A percentile compares a stretch with the other conserved stretches of the same genome.
Evolutionary conservation across 805 yeast genomes (phyloP).

Genomic region (Kuraishia borneana): DNA sequence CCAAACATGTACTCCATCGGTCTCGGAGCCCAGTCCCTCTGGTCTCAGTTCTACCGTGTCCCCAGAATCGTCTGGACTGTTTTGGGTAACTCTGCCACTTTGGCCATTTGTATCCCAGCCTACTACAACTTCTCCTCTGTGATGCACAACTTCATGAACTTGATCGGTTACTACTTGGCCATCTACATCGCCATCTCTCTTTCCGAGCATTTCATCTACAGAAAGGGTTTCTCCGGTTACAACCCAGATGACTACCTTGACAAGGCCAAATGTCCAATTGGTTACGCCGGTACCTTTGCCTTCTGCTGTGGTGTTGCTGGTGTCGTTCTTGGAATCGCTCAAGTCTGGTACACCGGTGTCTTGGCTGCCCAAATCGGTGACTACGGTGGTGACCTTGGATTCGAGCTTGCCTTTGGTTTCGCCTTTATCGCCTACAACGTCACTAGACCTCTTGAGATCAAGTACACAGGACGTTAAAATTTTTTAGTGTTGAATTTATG

Average conservation of each 20-base stretch:
- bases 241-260: constrained; percentile 47
- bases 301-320: constrained; percentile 81
- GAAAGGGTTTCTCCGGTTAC: constrained; percentile 50
- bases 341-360: constrained; percentile 74
- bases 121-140: constrained; percentile 62
- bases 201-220: constrained; percentile 79
- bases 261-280: constrained; percentile 52
- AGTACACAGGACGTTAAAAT: constrained; percentile 39
- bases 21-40: constrained; percentile 74
- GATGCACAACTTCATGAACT: constrained; percentile 81
- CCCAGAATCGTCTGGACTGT: constrained; percentile 84
- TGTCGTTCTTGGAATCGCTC: constrained; percentile 79
- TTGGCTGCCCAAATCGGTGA: constrained; percentile 50
- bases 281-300: constrained; percentile 68
- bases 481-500: too few relatives aligned
- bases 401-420: constrained; percentile 62
- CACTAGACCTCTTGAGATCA: constrained; percentile 55
- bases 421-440: constrained; percentile 50
- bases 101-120: constrained; percentile 86
- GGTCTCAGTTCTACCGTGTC: constrained; percentile 60
- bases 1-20: constrained; percentile 93
- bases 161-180: constrained; percentile 86
- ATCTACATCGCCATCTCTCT: constrained; percentile 66
- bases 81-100: constrained; percentile 59
- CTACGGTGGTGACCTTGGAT: constrained; percentile 79